Conservation (phyloP, 2,329 filamentous ascomycete genomes). For the Cordyceps sp. region DNA sequence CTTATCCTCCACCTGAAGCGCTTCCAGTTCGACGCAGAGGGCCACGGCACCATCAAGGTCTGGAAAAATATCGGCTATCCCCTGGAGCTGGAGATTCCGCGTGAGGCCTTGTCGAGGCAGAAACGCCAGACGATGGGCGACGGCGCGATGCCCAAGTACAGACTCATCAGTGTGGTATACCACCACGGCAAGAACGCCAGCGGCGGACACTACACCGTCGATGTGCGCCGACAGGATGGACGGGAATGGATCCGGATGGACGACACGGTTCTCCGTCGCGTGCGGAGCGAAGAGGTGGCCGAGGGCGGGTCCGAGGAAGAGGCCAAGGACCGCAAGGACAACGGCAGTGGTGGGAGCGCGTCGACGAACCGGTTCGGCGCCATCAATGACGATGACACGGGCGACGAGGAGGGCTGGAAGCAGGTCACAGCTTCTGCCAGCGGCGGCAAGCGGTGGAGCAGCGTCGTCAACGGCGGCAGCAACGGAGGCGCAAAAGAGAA, state of each 20-base stretch:
- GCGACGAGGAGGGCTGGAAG: slow-evolving; percentile 65
- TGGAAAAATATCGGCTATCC: slow-evolving; percentile 98
- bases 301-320: slow-evolving; percentile 72
- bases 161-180: slow-evolving; percentile 80
- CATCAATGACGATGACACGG: slow-evolving; percentile 48
- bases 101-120: slow-evolving; percentile 68
- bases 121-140: slow-evolving; percentile 49
- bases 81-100: slow-evolving; percentile 82
- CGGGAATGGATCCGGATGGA: slow-evolving; percentile 92
- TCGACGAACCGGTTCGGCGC: slow-evolving; percentile 59
- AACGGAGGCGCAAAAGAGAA: slow-evolving; percentile 40
- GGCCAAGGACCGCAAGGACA: slow-evolving; percentile 31
- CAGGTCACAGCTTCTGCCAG: slow-evolving; percentile 50
- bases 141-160: slow-evolving; percentile 62
- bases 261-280: slow-evolving; percentile 75
- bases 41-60: slow-evolving; percentile 76
- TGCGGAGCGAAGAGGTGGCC: slow-evolving; percentile 77
- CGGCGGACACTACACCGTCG: slow-evolving; percentile 95
- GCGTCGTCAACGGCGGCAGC: slow-evolving; percentile 45
- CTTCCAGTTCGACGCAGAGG: slow-evolving; percentile 84
- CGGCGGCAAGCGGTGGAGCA: slow-evolving; percentile 55
- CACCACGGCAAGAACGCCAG: slow-evolving; percentile 96
- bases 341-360: slow-evolving; percentile 13
- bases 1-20: slow-evolving; percentile 92
- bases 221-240: slow-evolving; percentile 87